Conservation (phyloP, 148 eudicot species). For the Vaccinium vitisidaea region DNA sequence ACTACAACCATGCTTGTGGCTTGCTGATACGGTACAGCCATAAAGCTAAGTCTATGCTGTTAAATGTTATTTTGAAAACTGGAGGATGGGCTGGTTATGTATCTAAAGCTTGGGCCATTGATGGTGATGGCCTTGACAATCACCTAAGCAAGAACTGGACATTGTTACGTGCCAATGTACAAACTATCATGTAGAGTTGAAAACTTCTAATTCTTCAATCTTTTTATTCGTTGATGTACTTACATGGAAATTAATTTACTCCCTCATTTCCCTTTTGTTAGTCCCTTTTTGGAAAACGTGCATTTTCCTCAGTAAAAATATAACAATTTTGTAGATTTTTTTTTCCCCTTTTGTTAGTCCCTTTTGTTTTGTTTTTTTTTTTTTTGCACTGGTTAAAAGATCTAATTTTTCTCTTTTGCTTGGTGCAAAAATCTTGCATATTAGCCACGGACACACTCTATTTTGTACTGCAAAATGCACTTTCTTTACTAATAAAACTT, state of each 20-base stretch:
- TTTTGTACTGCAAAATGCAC: not conserved
- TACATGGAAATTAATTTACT: not conserved
- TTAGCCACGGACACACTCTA: not conserved
- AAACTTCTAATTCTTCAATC: conserved; percentile 1
- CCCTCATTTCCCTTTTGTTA: not conserved
- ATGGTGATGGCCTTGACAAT: not conserved
- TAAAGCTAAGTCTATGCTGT: not conserved
- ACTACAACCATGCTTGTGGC: not conserved
- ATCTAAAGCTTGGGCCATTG: conserved; percentile 9
- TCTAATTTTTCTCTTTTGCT: not conserved
- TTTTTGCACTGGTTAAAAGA: not conserved
- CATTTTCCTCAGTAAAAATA: not conserved
- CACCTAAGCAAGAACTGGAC: not conserved
- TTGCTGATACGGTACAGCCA: not conserved
- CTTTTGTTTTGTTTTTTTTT: no score
- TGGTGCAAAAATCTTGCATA: not conserved
- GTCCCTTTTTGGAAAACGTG: not conserved
- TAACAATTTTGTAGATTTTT: not conserved
- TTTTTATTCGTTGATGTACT: not conserved
- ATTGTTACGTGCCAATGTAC: not conserved
- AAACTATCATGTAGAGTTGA: not conserved
- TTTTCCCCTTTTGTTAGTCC: no score
- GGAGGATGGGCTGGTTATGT: not conserved
- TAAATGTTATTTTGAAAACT: not conserved
- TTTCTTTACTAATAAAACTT: not conserved